phyloP scores from a whole-genome alignment of 1,284 basidiomycete species.

The Fomitopsis schrenkii region DNA sequence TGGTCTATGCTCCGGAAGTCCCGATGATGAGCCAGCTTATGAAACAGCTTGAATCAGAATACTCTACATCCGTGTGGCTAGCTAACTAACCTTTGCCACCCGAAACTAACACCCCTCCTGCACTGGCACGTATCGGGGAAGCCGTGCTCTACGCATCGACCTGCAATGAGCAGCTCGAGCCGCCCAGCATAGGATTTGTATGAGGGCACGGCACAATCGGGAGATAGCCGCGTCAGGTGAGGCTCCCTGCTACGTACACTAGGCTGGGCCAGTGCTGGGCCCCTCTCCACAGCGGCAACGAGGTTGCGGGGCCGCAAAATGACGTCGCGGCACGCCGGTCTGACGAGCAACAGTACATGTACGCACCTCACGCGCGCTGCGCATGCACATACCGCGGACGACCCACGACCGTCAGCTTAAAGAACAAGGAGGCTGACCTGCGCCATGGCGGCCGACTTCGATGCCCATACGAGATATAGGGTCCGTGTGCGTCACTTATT shows the following conservation, averaged over 20 bases:
- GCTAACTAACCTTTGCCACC: too few species aligned
- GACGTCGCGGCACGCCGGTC: not conserved
- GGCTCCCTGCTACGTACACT: too few species aligned
- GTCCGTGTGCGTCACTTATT: not conserved
- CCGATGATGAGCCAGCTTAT: too few species aligned
- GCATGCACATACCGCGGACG: not conserved
- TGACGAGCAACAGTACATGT: not conserved
- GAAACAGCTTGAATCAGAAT: too few species aligned
- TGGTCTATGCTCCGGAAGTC: too few species aligned
- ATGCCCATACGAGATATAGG: constrained; percentile 3
- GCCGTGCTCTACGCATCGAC: too few species aligned
- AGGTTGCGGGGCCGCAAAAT: not conserved
- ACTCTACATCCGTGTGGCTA: too few species aligned
- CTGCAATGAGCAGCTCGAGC: too few species aligned
- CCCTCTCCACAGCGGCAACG: not conserved
- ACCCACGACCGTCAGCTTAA: not conserved
- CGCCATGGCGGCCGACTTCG: not conserved
- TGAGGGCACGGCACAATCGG: not conserved
- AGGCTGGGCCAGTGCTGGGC: too few species aligned
- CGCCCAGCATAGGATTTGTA: not conserved
- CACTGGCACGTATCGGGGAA: too few species aligned
- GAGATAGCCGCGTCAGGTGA: too few species aligned
- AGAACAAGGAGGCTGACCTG: not conserved
- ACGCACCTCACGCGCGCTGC: not conserved
- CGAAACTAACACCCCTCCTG: too few species aligned